phyloP scores from a whole-genome alignment of 148 eudicot species.

The Fallopia convolvulus region DNA sequence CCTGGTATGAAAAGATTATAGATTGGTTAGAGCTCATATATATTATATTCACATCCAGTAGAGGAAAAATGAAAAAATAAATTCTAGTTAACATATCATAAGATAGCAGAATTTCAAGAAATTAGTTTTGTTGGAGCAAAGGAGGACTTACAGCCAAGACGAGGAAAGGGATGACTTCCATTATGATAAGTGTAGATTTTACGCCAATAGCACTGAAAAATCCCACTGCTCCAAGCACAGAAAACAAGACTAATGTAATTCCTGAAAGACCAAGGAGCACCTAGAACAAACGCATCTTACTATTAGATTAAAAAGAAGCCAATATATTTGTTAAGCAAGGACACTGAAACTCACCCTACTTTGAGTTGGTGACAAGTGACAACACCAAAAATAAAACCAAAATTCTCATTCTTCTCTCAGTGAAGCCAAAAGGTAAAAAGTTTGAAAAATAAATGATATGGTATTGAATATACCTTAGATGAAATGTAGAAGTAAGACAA shows the following conservation, averaged over 20 bases:
- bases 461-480: conserved; percentile 63
- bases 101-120: neutral
- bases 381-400: neutral
- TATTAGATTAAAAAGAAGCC: neutral
- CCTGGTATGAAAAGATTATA: conserved; percentile 36
- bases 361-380: neutral
- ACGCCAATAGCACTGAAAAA: conserved; percentile 97
- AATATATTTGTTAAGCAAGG: neutral
- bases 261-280: conserved; percentile 94
- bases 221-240: conserved; percentile 95
- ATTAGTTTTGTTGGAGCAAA: conserved; percentile 4
- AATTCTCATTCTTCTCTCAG: neutral
- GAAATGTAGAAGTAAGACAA: conserved; percentile 59
- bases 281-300: conserved; percentile 29
- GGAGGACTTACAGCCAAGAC: conserved; percentile 85
- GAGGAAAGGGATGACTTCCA: conserved; percentile 99
- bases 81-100: neutral
- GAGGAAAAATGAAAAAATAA: neutral
- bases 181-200: conserved; percentile 95
- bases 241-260: conserved; percentile 89
- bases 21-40: neutral
- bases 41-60: neutral
- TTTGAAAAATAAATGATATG: neutral
- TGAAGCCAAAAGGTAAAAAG: neutral
- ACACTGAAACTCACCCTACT: neutral